Percentiles rank a stretch among this genome's conserved stretches.
phyloP scores from a whole-genome alignment of 1,284 basidiomycete genomes.

The Sphagnurus paluster region DNA sequence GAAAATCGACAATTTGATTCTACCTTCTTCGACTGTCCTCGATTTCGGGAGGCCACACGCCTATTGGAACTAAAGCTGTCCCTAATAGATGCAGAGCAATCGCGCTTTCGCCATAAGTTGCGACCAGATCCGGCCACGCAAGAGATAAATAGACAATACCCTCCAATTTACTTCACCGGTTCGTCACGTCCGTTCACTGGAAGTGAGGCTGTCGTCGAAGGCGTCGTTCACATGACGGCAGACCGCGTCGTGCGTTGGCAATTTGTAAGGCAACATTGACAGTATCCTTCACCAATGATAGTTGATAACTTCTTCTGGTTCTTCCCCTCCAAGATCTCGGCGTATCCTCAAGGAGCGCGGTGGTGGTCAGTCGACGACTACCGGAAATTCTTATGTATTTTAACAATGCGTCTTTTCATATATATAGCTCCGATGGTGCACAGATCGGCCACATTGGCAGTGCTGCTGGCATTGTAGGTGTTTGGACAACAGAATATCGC shows the following conservation, averaged over 20 bases:
- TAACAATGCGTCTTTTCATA: slow-evolving; percentile 8
- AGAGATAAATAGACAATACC: slow-evolving; percentile 22
- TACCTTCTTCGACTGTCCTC: slow-evolving; percentile 53
- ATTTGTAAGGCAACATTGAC: slow-evolving; percentile 47
- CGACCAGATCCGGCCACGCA: not conserved
- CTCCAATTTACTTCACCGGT: slow-evolving; percentile 56
- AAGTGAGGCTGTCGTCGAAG: slow-evolving; percentile 50
- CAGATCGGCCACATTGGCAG: slow-evolving; percentile 64
- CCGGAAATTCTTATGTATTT: not conserved
- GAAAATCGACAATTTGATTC: slow-evolving; percentile 41
- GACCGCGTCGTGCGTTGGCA: slow-evolving; percentile 61
- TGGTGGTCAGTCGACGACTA: slow-evolving; percentile 62
- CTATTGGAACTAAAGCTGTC: slow-evolving; percentile 59
- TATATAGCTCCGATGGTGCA: slow-evolving; percentile 58
- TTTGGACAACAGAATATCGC: slow-evolving; percentile 63
- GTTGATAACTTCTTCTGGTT: not conserved
- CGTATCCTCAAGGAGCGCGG: slow-evolving; percentile 46
- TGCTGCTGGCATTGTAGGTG: slow-evolving; percentile 61
- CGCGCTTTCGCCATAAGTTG: slow-evolving; percentile 26
- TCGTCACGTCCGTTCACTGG: slow-evolving; percentile 44
- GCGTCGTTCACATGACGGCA: slow-evolving; percentile 52
- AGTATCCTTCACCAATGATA: not conserved
- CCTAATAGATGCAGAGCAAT: slow-evolving; percentile 35
- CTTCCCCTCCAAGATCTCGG: slow-evolving; percentile 47
- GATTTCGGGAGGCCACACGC: slow-evolving; percentile 62